Evolutionary conservation across 345 rosid species (phyloP), one percentile per base, ranked within the genome.

Genomic region (Eucalyptus sp.): DNA sequence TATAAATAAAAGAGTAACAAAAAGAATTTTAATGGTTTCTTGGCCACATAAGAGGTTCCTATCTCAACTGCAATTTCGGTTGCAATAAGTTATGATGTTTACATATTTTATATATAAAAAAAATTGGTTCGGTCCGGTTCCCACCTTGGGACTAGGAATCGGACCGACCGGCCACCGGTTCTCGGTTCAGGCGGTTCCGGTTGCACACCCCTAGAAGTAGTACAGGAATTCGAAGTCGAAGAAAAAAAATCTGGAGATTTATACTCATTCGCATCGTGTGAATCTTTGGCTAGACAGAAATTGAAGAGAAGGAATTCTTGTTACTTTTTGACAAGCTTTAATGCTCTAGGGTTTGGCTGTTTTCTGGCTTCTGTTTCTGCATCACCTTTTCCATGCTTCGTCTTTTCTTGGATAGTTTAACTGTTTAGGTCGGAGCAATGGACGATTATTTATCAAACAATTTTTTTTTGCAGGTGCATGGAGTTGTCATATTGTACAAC

Each of bases 401-500:
- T 66, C 11, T 66, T 66, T 66, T n/a, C 22, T 66, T 66, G 22
- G 41, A 66, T 66, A 66, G 31, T 66, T 16, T 16, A 66, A 66
- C 37, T 4, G 5, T 58, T 62, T 37, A 52, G 79, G 41, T 66
- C 79, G 8, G 16, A 31, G 20, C 11, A n/a, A 33, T 10, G 3
- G 31, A 15, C 22, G 4, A 31, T 31, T 66, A 33, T 66, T 15
- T 15, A 51, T 86, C 13, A 31, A 18, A 44, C 50, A 49, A 27
- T 86, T 50, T 54, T 49, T 49, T 71, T 29, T 31, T 46, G 86
- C 92, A 97, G 99, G 93, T 96, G 84, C 94, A 93, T 90, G 97
- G 96, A 44, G 96, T 95, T 91, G 96, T 95, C 87, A 87, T 96
- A 88, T 88, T 96, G 44, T 96, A 93, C 95, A 97, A 97, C 87